Conservation (phyloP, 2,329 filamentous ascomycete species). For the Nakataea oryzae region DNA sequence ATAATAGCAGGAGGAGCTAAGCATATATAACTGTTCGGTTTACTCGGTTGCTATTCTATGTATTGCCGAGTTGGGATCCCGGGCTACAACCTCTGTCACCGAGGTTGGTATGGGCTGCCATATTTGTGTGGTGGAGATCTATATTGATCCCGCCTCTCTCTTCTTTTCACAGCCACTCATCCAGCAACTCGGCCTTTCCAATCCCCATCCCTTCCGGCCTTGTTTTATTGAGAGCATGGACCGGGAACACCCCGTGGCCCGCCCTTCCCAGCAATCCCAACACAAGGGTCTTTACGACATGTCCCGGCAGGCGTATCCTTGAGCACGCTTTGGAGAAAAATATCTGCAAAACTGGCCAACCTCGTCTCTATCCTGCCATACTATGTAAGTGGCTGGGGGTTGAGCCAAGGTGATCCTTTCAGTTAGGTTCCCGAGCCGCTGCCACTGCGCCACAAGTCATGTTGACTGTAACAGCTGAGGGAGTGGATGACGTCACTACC, state of each 20-base stretch:
- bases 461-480: neutral
- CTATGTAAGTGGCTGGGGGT: neutral
- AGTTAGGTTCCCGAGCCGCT: neutral
- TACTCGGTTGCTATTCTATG: no score
- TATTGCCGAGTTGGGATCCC: no score
- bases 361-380: neutral
- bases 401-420: neutral
- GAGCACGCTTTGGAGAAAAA: neutral
- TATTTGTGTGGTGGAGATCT: no score
- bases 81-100: no score
- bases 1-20: no score
- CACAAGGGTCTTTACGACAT: neutral
- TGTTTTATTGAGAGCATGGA: neutral
- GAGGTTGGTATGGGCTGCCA: no score
- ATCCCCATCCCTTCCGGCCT: neutral
- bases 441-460: neutral
- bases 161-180: no score
- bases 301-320: neutral
- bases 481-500: neutral
- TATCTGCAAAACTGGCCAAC: neutral
- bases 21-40: no score
- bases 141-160: no score
- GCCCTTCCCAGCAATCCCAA: no score
- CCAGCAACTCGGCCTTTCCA: no score
- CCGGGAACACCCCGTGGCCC: no score